These are phyloP conservation scores for Ceriops decandra DNA, from an alignment of 345 rosid genomes.

Conservation along the genomic window DNA sequence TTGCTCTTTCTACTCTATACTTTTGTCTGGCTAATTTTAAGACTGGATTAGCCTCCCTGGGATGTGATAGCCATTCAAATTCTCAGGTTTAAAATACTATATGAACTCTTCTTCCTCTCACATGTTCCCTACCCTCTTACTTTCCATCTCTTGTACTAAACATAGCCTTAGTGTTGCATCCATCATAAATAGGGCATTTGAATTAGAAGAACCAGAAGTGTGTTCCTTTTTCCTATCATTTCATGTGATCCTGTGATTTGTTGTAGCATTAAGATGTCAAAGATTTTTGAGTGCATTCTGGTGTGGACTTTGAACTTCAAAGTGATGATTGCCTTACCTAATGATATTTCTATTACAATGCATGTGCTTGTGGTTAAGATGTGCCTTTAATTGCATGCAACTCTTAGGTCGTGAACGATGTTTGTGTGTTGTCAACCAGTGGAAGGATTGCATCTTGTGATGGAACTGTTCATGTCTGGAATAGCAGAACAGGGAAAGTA, in stretches of 20 bases:
- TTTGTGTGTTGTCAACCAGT: constrained; percentile 58
- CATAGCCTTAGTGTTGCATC: background rate
- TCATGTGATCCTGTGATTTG: no score
- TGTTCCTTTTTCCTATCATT: no score
- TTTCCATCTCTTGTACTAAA: no score
- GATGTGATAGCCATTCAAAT: no score
- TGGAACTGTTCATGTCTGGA: constrained; percentile 93
- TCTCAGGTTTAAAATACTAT: no score
- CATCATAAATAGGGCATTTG: background rate
- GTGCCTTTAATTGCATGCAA: constrained; percentile 31
- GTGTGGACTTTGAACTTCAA: background rate
- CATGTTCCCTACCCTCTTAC: no score
- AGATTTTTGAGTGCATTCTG: no score
- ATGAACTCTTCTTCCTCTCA: no score
- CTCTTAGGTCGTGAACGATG: constrained; percentile 81
- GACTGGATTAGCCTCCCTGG: background rate
- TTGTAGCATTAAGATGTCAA: no score
- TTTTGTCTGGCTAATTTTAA: background rate
- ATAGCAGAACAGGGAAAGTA: constrained; percentile 72
- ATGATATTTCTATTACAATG: background rate
- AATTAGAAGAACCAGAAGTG: no score
- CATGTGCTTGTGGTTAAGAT: constrained; percentile 8
- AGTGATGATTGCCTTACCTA: background rate
- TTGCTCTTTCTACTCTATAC: background rate
- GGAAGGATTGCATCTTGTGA: constrained; percentile 94